Evolutionary conservation across 805 yeast species (phyloP).

Genomic region (Lachancea dasiensis): DNA sequence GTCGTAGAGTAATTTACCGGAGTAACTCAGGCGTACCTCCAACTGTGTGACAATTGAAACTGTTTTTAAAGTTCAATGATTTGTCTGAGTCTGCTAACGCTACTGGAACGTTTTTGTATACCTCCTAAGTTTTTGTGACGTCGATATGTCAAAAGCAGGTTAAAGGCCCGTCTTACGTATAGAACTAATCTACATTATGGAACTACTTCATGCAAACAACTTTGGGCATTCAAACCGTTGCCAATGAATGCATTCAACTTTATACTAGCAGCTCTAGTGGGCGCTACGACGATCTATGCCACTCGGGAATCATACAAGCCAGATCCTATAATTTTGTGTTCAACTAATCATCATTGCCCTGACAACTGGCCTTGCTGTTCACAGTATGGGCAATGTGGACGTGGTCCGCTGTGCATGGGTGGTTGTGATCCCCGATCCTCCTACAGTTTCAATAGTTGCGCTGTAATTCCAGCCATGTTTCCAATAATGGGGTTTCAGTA

Average conservation of each 20-base stretch:
- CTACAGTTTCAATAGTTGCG: conserved; percentile 59
- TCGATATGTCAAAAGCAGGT: neutral
- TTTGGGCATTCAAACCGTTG: too few species aligned
- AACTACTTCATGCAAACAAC: too few species aligned
- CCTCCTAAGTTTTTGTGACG: conserved; percentile 6
- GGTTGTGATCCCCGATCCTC: conserved; percentile 83
- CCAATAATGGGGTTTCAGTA: conserved; percentile 32
- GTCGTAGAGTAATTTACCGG: neutral
- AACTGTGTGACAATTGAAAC: too few species aligned
- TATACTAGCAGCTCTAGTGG: neutral
- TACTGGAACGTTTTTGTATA: too few species aligned
- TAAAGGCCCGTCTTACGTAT: too few species aligned
- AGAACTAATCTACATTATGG: too few species aligned
- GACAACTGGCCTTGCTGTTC: conserved; percentile 78
- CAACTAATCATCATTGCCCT: conserved; percentile 49
- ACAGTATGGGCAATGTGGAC: conserved; percentile 78
- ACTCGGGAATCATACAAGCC: conserved; percentile 23
- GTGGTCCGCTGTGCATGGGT: conserved; percentile 70
- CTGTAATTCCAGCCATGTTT: conserved; percentile 65
- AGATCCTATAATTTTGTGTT: conserved; percentile 20
- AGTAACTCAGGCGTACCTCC: too few species aligned
- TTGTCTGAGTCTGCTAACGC: too few species aligned
- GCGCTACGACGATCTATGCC: neutral
- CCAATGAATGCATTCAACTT: neutral
- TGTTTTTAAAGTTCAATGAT: too few species aligned